A percentile compares a stretch with the other conserved stretches of the same genome.
Evolutionary conservation across 352 stramenopile genomes (phyloP).

Genomic region (Elongisporangium anandrum): DNA sequence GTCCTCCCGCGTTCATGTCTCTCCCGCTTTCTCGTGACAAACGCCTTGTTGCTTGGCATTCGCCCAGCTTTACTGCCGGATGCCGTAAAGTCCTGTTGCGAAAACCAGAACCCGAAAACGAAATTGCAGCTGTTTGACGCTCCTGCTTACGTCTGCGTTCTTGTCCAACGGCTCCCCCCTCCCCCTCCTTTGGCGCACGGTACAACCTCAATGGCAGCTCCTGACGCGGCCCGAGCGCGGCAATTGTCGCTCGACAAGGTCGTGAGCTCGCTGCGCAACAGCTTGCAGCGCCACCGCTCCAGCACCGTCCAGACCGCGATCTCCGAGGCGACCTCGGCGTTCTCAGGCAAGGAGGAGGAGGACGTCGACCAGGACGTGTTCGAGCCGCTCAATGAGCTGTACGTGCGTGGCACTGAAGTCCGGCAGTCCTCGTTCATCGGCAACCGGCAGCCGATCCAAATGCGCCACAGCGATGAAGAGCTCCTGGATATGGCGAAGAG

Average conservation of each 20-base stretch:
- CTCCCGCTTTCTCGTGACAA: neutral
- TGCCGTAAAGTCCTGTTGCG: neutral
- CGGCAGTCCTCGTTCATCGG: conserved; percentile 15
- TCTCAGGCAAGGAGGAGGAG: neutral
- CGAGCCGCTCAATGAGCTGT: neutral
- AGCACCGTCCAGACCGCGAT: neutral
- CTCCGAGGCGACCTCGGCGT: neutral
- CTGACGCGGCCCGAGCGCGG: neutral
- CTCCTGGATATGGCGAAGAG: conserved; percentile 19
- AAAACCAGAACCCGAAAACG: neutral
- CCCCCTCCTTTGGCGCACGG: too few relatives aligned
- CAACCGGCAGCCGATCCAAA: conserved; percentile 17
- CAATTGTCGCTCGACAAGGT: neutral
- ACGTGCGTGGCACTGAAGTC: neutral
- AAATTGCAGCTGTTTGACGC: neutral
- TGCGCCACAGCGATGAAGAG: conserved; percentile 23
- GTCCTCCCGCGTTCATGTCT: too few relatives aligned
- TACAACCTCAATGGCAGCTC: neutral
- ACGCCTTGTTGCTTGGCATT: neutral
- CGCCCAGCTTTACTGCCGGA: neutral
- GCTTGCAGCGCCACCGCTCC: neutral
- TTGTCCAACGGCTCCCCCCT: neutral
- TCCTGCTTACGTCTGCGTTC: neutral
- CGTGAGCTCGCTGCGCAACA: neutral
- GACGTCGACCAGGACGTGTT: neutral